phyloP scores from a whole-genome alignment of 2,329 filamentous ascomycete genomes.

The Aciculosporium take region DNA sequence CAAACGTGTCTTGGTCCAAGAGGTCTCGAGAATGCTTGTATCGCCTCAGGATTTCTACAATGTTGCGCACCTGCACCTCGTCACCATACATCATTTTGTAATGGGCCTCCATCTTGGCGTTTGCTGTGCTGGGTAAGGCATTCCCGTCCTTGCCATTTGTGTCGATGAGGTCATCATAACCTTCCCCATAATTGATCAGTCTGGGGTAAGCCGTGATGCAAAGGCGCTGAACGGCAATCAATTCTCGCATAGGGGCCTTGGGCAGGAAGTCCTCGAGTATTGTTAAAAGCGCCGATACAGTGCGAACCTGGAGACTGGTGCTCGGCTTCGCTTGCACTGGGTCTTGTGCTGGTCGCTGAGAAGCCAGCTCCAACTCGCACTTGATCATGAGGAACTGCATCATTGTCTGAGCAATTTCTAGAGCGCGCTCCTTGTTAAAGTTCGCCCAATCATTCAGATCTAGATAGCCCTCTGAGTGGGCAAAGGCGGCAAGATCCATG shows the following conservation, averaged over 20 bases:
- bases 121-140: slow-evolving; percentile 60
- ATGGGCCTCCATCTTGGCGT: slow-evolving; percentile 88
- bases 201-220: slow-evolving; percentile 89
- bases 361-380: slow-evolving; percentile 62
- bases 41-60: slow-evolving; percentile 68
- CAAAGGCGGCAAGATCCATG: slow-evolving; percentile 72
- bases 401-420: slow-evolving; percentile 56
- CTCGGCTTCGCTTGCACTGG: slow-evolving; percentile 44
- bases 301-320: slow-evolving; percentile 69
- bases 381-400: slow-evolving; percentile 76
- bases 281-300: slow-evolving; percentile 65
- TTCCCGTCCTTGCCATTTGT: slow-evolving; percentile 72
- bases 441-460: slow-evolving; percentile 72
- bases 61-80: slow-evolving; percentile 71
- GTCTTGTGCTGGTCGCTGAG: slow-evolving; percentile 54
- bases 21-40: slow-evolving; percentile 82
- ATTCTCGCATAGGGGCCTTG: slow-evolving; percentile 45
- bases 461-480: slow-evolving; percentile 66
- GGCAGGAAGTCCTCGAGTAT: slow-evolving; percentile 61
- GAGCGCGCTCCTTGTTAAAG: slow-evolving; percentile 49
- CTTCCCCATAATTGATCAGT: slow-evolving; percentile 91
- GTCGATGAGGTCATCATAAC: slow-evolving; percentile 83
- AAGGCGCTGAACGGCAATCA: slow-evolving; percentile 68
- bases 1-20: slow-evolving; percentile 84
- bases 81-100: slow-evolving; percentile 97